Base-by-base conservation (phyloP, 495 filamentous ascomycete species). In the Schizothecium vesticola region DNA sequence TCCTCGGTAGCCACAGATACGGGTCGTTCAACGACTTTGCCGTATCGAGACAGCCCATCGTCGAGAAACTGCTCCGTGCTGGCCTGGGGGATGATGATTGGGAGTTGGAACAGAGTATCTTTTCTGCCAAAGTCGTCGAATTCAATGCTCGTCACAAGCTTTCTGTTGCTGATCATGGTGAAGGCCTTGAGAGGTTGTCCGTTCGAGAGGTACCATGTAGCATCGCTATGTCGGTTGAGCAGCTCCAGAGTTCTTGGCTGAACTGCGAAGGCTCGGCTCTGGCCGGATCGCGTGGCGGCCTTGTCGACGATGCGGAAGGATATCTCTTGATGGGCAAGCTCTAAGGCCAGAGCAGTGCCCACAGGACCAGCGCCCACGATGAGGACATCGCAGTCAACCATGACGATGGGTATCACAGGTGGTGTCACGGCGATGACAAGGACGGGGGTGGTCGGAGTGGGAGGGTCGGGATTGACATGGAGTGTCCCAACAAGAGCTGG, bases 171-270 rank as follows among this genome's bases (percentile, higher is more conserved):
- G 67, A 73, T 80, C 11, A 77, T 69, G 31, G 70, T 73, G 2
- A 69, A 73, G 9, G 73, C 81, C 43, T 63, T 65, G 6, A 76
- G 71, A 36, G 75, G 67, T 24, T 70, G 59, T 13, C 80, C 80
- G 8, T 69, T 61, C 12, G 69, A 56, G 43, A 80, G 61, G 21
- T 80, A 67, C 23, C 69, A 64, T 59, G 78, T 69, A 3, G 73
- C 75, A 29, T 75, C 71, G 33, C 78, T 76, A 26, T 83, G 76
- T 19, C 81, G 81, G 63, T 80, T 79, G 13, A 84, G 74, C 21
- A 85, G 79, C 70, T 85, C 83, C 23, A 78, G 70, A 0, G 80
- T 81, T 9, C 81, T 76, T 43, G 82, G 76, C 56, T 82, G 83
- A 0, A 84, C 68, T 0, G 79, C 76, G 24, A 83, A 72, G 57